These are phyloP conservation scores for Monilinia aucupariae DNA, from an alignment of 2,329 filamentous ascomycete genomes.

Conservation along the genomic window DNA sequence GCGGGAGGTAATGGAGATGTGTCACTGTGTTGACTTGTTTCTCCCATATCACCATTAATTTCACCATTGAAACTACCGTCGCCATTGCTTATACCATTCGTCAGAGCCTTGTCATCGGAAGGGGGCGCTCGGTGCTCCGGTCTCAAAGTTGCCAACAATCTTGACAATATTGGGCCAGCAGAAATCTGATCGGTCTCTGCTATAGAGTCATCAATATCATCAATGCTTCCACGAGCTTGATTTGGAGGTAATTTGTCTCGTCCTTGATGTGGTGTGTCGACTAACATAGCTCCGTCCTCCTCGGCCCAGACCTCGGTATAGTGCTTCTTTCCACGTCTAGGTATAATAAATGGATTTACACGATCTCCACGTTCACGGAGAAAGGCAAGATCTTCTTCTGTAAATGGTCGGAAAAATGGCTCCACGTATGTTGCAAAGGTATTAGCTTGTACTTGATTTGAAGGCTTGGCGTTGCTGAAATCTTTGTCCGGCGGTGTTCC, in stretches of 20 bases:
- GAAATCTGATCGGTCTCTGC: conserved; percentile 86
- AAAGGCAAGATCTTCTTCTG: conserved; percentile 91
- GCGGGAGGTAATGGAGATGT: conserved; percentile 54
- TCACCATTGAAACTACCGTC: conserved; percentile 44
- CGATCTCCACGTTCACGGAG: conserved; percentile 86
- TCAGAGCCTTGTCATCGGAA: conserved; percentile 52
- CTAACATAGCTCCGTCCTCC: conserved; percentile 75
- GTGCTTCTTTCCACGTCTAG: conserved; percentile 74
- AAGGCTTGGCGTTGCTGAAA: conserved; percentile 89
- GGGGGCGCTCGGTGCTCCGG: conserved; percentile 60
- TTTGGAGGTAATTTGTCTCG: conserved; percentile 69
- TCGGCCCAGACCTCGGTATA: conserved; percentile 92
- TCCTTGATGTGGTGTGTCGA: conserved; percentile 59
- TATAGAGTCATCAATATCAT: conserved; percentile 80
- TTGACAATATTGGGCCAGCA: conserved; percentile 76
- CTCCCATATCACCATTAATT: conserved; percentile 35
- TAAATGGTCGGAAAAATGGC: conserved; percentile 81
- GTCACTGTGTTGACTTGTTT: conserved; percentile 30
- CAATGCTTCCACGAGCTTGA: conserved; percentile 76
- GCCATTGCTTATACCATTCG: conserved; percentile 48
- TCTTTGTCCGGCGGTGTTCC: conserved; percentile 90
- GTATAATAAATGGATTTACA: conserved; percentile 76
- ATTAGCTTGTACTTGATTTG: conserved; percentile 87
- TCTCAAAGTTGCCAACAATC: conserved; percentile 73
- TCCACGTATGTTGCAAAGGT: conserved; percentile 93